Base-by-base conservation (phyloP, 2,329 filamentous ascomycete genomes). In the Bipolaris bicolor region DNA sequence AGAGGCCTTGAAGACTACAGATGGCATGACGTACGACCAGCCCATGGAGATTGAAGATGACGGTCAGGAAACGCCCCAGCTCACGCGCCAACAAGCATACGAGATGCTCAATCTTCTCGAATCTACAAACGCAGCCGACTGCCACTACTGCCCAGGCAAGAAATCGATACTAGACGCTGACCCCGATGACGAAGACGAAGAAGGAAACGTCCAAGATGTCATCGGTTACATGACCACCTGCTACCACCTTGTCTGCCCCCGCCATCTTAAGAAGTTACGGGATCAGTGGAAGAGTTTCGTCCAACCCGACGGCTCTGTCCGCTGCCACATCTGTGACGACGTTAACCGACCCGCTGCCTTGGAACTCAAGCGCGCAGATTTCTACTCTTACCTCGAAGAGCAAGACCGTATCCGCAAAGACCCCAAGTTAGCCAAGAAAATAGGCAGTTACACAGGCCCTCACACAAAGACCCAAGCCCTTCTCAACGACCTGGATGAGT, bases 401-500 rank as follows among this genome's bases (percentile, higher is more conserved):
- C 71, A 85, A 80, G 88, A 78, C 76, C 86, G 71, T 79, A 82
- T 70, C 74, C 83, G 77, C 69, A 79, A 75, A 55, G 82, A 77
- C 71, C 72, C 78, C 1, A 88, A 84, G 61, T 79, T 82, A 13
- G 83, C 83, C 47, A 90, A 88, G 69, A 80, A 82, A 47, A 69
- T 89, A 10, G 86, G 86, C 22, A 85, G 82, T 41, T 99, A 98
- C 72, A 83, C 84, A 41, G 93, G 93, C 0, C 94, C 94, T 0
- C 92, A 96, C 70, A 96, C 93, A 5, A 99, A 99, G 79, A 97
- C 95, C 0, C 87, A 85, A 55, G 92, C 91, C 1, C 81, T 99
- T 2, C 72, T 99, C 0, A 81, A 88, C n/a, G 88, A 91, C 61
- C 84, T 99, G 7, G 76, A 90, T 1, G 80, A 82, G 49, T 86